phyloP scores from a whole-genome alignment of 257 asterid species.

The Solanum etuberosum region DNA sequence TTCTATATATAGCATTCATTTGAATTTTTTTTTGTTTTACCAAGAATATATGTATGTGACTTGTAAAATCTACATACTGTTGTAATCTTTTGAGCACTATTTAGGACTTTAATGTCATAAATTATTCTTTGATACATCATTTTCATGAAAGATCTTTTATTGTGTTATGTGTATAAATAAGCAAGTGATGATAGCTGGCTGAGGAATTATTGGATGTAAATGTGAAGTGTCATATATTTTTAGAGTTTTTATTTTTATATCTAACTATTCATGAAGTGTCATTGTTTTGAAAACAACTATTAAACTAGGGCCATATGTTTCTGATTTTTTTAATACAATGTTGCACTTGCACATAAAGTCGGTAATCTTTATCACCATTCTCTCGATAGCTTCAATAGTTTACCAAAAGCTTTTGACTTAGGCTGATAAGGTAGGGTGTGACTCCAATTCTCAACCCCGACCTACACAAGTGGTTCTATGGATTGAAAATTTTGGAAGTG shows the following conservation, averaged over 20 bases:
- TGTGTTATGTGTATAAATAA: neutral
- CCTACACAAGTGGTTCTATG: neutral
- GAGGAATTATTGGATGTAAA: neutral
- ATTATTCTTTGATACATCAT: neutral
- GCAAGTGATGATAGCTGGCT: neutral
- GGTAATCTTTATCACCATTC: neutral
- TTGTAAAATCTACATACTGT: neutral
- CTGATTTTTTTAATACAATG: neutral
- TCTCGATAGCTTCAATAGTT: neutral
- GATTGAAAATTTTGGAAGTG: neutral
- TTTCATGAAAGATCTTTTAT: neutral
- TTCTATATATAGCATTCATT: neutral
- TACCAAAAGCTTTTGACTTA: neutral
- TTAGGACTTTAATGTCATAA: neutral
- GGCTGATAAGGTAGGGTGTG: neutral
- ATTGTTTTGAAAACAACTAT: neutral
- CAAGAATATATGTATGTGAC: neutral
- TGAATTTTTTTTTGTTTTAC: no score
- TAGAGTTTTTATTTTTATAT: neutral
- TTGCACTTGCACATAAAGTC: neutral
- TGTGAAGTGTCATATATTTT: neutral
- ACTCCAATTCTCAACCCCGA: neutral
- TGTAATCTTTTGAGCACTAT: neutral
- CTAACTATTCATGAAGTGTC: neutral
- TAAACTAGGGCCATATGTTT: neutral